These are phyloP conservation scores for Diaporthe aspalathi DNA, from an alignment of 2,329 filamentous ascomycete genomes.

Conservation along the genomic window DNA sequence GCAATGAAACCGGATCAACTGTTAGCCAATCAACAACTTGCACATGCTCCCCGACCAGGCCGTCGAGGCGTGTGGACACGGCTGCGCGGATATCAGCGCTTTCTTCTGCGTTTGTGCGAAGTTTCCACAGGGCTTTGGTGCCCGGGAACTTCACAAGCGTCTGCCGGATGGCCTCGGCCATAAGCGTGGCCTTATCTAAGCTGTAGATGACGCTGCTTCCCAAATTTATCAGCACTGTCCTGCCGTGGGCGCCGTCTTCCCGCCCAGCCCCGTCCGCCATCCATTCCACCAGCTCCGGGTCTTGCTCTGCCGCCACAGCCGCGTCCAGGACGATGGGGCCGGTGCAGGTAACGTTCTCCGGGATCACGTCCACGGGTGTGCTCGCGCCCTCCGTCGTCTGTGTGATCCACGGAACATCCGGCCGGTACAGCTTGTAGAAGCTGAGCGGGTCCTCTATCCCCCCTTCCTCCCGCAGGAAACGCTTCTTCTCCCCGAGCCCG, in stretches of 20 bases:
- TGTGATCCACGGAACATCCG: slow-evolving; percentile 44
- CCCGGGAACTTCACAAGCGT: slow-evolving; percentile 41
- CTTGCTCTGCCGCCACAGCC: slow-evolving; percentile 42
- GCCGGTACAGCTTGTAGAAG: slow-evolving; percentile 40
- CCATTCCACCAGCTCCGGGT: slow-evolving; percentile 44
- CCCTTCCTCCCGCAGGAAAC: slow-evolving; percentile 35
- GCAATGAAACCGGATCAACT: slow-evolving; percentile 48
- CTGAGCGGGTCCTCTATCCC: slow-evolving; percentile 44
- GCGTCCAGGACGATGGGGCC: slow-evolving; percentile 43
- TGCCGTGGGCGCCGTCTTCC: slow-evolving; percentile 12
- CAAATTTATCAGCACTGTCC: slow-evolving; percentile 46
- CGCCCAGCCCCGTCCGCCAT: slow-evolving; percentile 9
- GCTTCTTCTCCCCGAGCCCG: slow-evolving; percentile 9
- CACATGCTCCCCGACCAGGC: slow-evolving; percentile 38
- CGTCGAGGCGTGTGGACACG: slow-evolving; percentile 41
- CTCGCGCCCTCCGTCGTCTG: slow-evolving; percentile 44
- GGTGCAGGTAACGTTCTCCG: slow-evolving; percentile 41
- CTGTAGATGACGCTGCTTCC: slow-evolving; percentile 43
- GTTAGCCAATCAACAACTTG: slow-evolving; percentile 47
- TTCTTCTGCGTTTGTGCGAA: slow-evolving; percentile 40
- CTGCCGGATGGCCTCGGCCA: slow-evolving; percentile 44
- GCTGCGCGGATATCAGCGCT: slow-evolving; percentile 36
- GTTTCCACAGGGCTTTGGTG: slow-evolving; percentile 51
- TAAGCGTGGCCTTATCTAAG: slow-evolving; percentile 42
- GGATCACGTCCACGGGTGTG: slow-evolving; percentile 42